Evolutionary conservation across 2,329 filamentous ascomycete species (phyloP), one percentile per base, ranked within the genome.

Genomic region (Aspergillus caelatus): DNA sequence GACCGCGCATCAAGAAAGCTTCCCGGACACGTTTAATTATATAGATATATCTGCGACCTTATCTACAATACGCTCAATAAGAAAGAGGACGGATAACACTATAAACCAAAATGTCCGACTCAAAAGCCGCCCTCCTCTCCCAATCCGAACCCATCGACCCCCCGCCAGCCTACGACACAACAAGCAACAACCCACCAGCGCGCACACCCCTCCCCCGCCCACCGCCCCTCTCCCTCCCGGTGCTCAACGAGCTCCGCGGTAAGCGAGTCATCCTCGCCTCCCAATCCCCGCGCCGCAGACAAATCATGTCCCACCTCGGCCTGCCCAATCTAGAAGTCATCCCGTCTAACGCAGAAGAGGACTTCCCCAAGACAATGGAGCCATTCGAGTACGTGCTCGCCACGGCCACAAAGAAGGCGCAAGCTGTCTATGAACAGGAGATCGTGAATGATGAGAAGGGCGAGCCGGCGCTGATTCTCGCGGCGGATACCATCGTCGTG

Each of bases 381-480:
- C 92, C 95, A 1, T 91, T 92, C 77, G 93, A 96, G 80, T 99
- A 99, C 81, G 95, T 97, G 23, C 84, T 94, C 16, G 88, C 89
- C 62, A 99, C 95, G 2, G 94, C 94, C 4, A 87, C 88, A 26
- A 87, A 90, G 70, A 99, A 99, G 79, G 91, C 90, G 57, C 85
- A 93, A 50, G 86, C 91, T 53, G 91, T 98, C 11, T 91, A 91
- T 78, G 75, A 77, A 34, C 75, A 81, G 46, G 85, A 88, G 70
- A 83, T 89, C 69, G 76, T 88, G 71, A 86, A 86, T 63, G 76
- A 80, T 61, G 78, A 71, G 39, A 77, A 82, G 62, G 86, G 84
- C 61, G 95, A 97, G 69, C 93, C 93, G 0, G 90, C 88, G 8
- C 84, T 98, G 19, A 92, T 98, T 62, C 89, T 98, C 63, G 89